Base-by-base conservation (phyloP, 176 grass and related monocot genomes). In the Urochloa ruziziensis region DNA sequence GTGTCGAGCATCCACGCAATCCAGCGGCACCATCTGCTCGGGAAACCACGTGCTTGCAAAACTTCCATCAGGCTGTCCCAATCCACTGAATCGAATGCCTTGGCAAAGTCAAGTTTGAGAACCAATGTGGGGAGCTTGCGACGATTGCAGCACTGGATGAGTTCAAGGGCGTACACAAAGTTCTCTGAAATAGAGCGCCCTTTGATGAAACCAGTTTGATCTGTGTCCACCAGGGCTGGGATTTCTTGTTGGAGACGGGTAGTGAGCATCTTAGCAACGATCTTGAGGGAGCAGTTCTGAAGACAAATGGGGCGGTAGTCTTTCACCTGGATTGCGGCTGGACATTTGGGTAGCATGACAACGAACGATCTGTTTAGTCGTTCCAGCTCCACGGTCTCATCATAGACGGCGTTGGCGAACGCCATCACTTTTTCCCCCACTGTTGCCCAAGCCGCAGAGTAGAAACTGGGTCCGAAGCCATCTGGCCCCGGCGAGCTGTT, bases 321-420 rank as follows among this genome's bases (percentile, higher is more conserved):
- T 2, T n/a, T 21, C 1, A 1, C 7, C 2, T 7, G 25, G 3
- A 13, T 0, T 0, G 58, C 25, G 2, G 0, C 25, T 1, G 24
- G 9, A 2, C 5, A 1, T 25, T 61, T 61, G 0, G 25, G 58
- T 0, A 61, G 7, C 10, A 61, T 25, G 7, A 61, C 58, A 13
- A 61, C 2, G 3, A 4, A 61, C 0, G 58, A 19, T 2, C 58
- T 10, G 58, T 61, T 61, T 0, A 61, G 0, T 2, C 25, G 10
- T 0, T 29, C 58, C 1, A 61, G 9, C 0, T 61, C 24, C 0
- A 8, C n/a, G 0, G 0, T 3, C 0, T 21, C 56, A 0, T 7
- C 3, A 2, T 27, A 9, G n/a, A 59, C 25, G 10, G 23, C 23
- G 7, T 3, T 2, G 2, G 3, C 0, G 7, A 59, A 59, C 6